phyloP scores from a whole-genome alignment of 345 rosid species.

The Lumnitzera littorea region DNA sequence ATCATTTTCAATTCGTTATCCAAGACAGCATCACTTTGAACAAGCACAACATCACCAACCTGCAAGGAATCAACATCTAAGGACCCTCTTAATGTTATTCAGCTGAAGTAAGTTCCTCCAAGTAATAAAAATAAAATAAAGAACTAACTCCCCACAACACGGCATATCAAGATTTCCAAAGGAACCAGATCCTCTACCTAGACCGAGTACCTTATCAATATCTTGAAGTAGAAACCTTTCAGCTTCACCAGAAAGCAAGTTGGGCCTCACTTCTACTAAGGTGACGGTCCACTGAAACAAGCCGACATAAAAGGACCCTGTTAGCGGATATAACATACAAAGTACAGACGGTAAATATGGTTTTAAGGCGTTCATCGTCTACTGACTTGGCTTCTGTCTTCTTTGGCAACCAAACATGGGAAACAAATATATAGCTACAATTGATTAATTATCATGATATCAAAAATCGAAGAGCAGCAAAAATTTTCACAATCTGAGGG shows the following conservation, averaged over 20 bases:
- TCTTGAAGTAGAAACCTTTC: conserved; percentile 69
- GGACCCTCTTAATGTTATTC: not conserved
- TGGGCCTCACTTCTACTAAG: conserved; percentile 75
- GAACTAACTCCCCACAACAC: not conserved
- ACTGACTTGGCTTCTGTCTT: too few species aligned
- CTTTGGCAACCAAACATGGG: too few species aligned
- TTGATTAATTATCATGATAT: too few species aligned
- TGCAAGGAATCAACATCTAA: conserved; percentile 10
- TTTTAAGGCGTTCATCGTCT: too few species aligned
- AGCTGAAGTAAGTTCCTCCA: not conserved
- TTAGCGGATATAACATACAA: too few species aligned
- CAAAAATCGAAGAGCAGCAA: too few species aligned
- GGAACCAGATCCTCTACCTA: not conserved
- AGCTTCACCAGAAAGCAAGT: conserved; percentile 74
- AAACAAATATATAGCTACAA: too few species aligned
- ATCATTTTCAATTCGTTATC: conserved; percentile 58
- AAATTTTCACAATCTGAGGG: too few species aligned
- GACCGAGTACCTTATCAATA: conserved; percentile 37
- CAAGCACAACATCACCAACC: conserved; percentile 91
- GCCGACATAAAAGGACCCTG: not conserved
- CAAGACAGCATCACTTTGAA: conserved; percentile 50
- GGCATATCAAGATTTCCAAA: not conserved
- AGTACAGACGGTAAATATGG: too few species aligned
- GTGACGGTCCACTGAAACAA: conserved; percentile 56
- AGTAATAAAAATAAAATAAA: not conserved